Evolutionary conservation across 352 stramenopile species (phyloP).

Genomic region (Phytophthora agathidicida): DNA sequence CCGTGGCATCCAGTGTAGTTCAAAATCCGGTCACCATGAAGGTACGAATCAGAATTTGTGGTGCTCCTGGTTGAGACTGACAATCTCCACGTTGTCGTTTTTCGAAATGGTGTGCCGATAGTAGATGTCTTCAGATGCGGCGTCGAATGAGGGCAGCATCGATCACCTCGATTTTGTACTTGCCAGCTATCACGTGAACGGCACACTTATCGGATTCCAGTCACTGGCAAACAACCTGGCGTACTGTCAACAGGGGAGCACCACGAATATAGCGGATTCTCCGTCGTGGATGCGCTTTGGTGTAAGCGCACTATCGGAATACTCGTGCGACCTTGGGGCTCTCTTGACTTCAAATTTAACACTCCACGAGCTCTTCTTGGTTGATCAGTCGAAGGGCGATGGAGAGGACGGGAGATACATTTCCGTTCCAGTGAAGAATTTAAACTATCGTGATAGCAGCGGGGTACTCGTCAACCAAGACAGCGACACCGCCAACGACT

Average conservation of each 20-base stretch:
- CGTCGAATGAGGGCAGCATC: slow-evolving; percentile 39
- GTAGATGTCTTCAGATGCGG: slow-evolving; percentile 86
- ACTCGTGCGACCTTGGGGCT: slow-evolving; percentile 72
- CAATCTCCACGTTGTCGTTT: neutral
- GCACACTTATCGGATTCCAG: slow-evolving; percentile 80
- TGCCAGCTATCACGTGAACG: slow-evolving; percentile 88
- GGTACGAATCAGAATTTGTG: slow-evolving; percentile 40
- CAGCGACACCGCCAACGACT: slow-evolving; percentile 77
- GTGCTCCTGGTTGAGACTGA: neutral
- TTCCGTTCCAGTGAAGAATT: slow-evolving; percentile 88
- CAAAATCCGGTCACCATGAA: slow-evolving; percentile 78
- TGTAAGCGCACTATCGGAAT: slow-evolving; percentile 56
- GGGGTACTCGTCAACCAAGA: slow-evolving; percentile 86
- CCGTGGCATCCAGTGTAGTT: slow-evolving; percentile 60
- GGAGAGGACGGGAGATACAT: slow-evolving; percentile 64
- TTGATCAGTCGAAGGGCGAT: slow-evolving; percentile 75
- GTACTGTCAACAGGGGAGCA: slow-evolving; percentile 63
- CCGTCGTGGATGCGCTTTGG: slow-evolving; percentile 87
- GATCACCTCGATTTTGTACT: slow-evolving; percentile 88
- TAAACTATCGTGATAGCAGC: slow-evolving; percentile 78
- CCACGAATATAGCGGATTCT: slow-evolving; percentile 8
- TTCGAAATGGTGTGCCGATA: too few species aligned
- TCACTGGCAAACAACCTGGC: slow-evolving; percentile 78
- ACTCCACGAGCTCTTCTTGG: slow-evolving; percentile 93
- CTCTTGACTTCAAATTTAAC: slow-evolving; percentile 50